Percentiles rank a stretch among this genome's conserved stretches.
Evolutionary conservation across 2,329 filamentous ascomycete genomes (phyloP).

Genomic region (Chlorencoelia australis): DNA sequence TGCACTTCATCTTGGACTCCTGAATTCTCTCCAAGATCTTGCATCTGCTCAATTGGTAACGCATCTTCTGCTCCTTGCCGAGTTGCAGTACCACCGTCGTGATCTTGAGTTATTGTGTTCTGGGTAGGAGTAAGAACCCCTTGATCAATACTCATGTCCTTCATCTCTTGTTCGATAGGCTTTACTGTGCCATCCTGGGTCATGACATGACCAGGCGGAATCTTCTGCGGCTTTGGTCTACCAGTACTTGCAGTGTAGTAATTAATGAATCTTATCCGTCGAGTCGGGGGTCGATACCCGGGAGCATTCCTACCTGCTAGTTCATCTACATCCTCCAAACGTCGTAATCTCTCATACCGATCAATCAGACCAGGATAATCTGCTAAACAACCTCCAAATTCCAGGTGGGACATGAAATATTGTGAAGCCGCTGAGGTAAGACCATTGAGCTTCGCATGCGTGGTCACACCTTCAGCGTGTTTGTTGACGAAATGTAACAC

Average conservation of each 20-base stretch:
- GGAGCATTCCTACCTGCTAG: conserved; percentile 24
- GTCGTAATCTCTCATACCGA: conserved; percentile 60
- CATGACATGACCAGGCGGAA: conserved; percentile 10
- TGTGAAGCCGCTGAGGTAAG: conserved; percentile 55
- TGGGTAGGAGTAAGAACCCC: conserved; percentile 27
- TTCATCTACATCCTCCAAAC: conserved; percentile 62
- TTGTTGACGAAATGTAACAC: conserved; percentile 73
- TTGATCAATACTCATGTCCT: conserved; percentile 15
- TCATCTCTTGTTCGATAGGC: conserved; percentile 14
- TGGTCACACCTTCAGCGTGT: conserved; percentile 47
- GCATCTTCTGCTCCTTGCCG: conserved; percentile 27
- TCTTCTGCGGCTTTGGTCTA: conserved; percentile 43
- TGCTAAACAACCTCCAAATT: conserved; percentile 73
- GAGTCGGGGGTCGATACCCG: conserved; percentile 24
- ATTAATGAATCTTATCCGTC: conserved; percentile 69
- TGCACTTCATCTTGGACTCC: conserved; percentile 18
- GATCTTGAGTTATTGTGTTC: neutral
- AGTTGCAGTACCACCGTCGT: conserved; percentile 25
- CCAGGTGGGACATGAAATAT: conserved; percentile 69
- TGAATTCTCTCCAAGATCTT: conserved; percentile 20
- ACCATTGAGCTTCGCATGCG: conserved; percentile 29
- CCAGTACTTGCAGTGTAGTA: conserved; percentile 86
- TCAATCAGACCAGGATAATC: conserved; percentile 61
- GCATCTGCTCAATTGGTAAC: conserved; percentile 22
- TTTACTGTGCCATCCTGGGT: conserved; percentile 12